Conservation (phyloP, 2,329 filamentous ascomycete genomes). For the Botryosphaeria dothidea region DNA sequence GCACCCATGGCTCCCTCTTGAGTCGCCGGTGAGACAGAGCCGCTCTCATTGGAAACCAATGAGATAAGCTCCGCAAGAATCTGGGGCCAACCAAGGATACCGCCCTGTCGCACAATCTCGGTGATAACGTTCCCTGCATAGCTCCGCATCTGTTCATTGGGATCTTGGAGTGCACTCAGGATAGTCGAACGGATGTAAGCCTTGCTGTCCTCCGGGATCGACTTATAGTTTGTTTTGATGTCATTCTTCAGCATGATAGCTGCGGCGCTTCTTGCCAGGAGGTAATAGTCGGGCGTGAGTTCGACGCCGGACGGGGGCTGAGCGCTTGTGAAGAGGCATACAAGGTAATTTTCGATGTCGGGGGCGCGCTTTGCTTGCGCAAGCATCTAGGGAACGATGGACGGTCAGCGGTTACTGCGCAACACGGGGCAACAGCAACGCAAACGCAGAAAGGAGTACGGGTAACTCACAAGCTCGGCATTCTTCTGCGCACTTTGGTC, state of each 20-base stretch:
- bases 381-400: conserved; percentile 72
- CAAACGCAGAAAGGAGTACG: conserved; percentile 15
- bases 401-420: neutral
- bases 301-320: conserved; percentile 62
- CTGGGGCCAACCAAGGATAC: conserved; percentile 88
- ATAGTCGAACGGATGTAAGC: conserved; percentile 78
- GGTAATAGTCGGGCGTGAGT: conserved; percentile 63
- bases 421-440: conserved; percentile 3
- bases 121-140: conserved; percentile 93
- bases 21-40: conserved; percentile 67
- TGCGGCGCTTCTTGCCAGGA: conserved; percentile 79
- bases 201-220: conserved; percentile 72
- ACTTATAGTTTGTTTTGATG: conserved; percentile 72
- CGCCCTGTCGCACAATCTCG: conserved; percentile 81
- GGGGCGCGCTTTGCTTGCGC: conserved; percentile 82
- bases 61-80: conserved; percentile 79
- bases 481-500: conserved; percentile 81
- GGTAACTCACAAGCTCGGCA: conserved; percentile 74
- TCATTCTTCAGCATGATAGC: conserved; percentile 97
- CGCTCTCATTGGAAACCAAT: conserved; percentile 71
- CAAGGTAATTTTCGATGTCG: conserved; percentile 96
- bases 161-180: conserved; percentile 77
- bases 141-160: conserved; percentile 77
- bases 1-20: conserved; percentile 95
- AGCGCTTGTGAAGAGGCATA: conserved; percentile 79